Base-by-base conservation (phyloP, 139 green algal species). In the Chlamydomonas incerta region DNA sequence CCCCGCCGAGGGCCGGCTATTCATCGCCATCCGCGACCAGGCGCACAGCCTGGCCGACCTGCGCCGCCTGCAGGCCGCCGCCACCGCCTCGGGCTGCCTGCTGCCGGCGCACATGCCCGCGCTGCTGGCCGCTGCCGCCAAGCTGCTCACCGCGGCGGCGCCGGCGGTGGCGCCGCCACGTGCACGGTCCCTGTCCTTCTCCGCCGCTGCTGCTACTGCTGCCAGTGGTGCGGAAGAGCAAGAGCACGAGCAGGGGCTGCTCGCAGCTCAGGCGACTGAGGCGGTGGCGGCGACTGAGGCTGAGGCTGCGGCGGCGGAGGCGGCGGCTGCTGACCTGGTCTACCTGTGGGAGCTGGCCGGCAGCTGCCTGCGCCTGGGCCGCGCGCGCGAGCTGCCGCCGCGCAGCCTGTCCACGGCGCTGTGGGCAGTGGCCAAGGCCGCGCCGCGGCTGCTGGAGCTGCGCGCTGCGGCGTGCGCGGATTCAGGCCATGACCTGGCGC, bases 81-180 rank as follows among this genome's bases (percentile, higher is more conserved):
- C 21, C 28, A 18, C 3, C 28, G n/a, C 41, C 33, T 47, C 60
- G 47, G 66, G 46, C 33, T 11, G 0, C 11, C 66, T 85, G 65
- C 65, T 69, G 63, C 79, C 79, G 3, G 23, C 33, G 31, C 79
- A 85, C 79, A 75, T 85, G 21, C 79, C 79, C 29, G 79, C 65
- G 2, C 79, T 85, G 47, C 67, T 85, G 79, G 46, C 79, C 1
- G 79, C 79, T 13, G 66, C 63, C 4, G 65, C 46, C n/a, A 85
- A 85, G 66, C n/a, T 73, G 37, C 28, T 33, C 35, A 29, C 72
- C 29, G 29, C n/a, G 11, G 11, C 34, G 68, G 29, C 17, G 68
- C 34, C 68, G 34, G 29, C 14, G 68, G 18, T 34, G 34, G 14
- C 5, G 10, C 10, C 2, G 72, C n/a, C n/a, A n/a, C n/a, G n/a